phyloP scores from a whole-genome alignment of 768 basidiomycete species.

The Psilocybe cubensis region DNA sequence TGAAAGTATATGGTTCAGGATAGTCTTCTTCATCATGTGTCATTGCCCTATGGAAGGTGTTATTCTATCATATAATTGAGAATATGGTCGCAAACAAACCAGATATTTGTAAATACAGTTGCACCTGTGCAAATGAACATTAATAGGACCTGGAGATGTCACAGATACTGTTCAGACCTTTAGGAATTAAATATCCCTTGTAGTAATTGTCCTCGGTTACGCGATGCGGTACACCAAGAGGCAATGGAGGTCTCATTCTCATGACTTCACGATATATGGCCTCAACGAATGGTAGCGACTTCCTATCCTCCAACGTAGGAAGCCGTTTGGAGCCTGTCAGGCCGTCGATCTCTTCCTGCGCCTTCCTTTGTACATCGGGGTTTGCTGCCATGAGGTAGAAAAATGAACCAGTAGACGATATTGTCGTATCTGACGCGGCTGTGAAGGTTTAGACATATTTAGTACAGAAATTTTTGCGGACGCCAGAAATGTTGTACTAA shows the following conservation, averaged over 20 bases:
- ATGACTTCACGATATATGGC: slow-evolving; percentile 23
- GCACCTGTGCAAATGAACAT: background rate
- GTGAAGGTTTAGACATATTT: background rate
- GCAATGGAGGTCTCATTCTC: slow-evolving; percentile 17
- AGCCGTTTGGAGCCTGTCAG: slow-evolving; percentile 32
- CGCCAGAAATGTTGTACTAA: slow-evolving; percentile 1
- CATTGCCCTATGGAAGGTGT: slow-evolving; percentile 6
- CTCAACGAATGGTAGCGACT: slow-evolving; percentile 27
- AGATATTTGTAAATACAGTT: background rate
- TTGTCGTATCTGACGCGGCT: slow-evolving; percentile 22
- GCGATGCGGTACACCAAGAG: slow-evolving; percentile 24
- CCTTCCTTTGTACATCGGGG: slow-evolving; percentile 33
- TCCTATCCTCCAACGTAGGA: slow-evolving; percentile 27
- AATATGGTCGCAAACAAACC: background rate
- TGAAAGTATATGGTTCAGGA: slow-evolving; percentile 35
- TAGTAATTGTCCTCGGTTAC: slow-evolving; percentile 24
- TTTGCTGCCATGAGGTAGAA: slow-evolving; percentile 30
- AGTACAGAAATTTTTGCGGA: background rate
- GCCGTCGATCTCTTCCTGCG: slow-evolving; percentile 37
- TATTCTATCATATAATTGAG: background rate
- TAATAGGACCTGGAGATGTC: too few relatives aligned
- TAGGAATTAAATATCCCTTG: slow-evolving; percentile 29
- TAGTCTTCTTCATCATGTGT: slow-evolving; percentile 35
- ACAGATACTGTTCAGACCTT: too few relatives aligned
- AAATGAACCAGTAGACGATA: slow-evolving; percentile 21